Conservation (phyloP, 176 grass and related monocot genomes). For the Bromus sterilis region DNA sequence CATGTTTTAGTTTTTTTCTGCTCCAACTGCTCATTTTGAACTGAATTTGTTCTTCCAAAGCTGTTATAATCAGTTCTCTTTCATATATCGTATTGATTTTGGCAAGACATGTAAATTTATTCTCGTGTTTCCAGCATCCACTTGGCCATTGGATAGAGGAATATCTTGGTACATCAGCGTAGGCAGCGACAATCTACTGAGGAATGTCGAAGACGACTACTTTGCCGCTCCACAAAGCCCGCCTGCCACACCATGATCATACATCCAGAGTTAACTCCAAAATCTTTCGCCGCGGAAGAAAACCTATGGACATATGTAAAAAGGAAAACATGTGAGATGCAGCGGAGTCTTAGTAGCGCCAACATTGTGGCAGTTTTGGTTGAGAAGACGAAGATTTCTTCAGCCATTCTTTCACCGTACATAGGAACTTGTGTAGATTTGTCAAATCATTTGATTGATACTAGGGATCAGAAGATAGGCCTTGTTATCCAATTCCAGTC, state of each 20-base stretch:
- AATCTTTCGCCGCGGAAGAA: neutral
- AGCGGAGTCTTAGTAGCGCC: neutral
- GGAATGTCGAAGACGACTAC: constrained; percentile 85
- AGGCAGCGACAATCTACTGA: constrained; percentile 62
- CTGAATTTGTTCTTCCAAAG: neutral
- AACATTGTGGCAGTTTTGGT: constrained; percentile 42
- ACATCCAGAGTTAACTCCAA: neutral
- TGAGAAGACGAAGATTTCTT: constrained; percentile 15
- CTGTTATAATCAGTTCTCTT: neutral
- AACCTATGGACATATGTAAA: neutral
- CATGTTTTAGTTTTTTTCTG: neutral
- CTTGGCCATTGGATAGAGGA: constrained; percentile 59
- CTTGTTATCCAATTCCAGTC: neutral
- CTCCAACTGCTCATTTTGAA: neutral
- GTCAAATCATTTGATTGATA: neutral
- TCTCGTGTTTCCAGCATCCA: constrained; percentile 23
- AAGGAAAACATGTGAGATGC: neutral
- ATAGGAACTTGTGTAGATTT: constrained; percentile 39
- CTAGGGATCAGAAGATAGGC: neutral
- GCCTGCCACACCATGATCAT: constrained; percentile 19
- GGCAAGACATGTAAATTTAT: neutral
- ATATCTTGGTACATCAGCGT: constrained; percentile 91
- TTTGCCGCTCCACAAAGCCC: constrained; percentile 57
- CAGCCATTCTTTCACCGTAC: constrained; percentile 32
- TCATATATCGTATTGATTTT: neutral